Percentiles rank a stretch among this genome's conserved stretches.
These are phyloP conservation scores for Scytalidium lignicola DNA, from an alignment of 2,329 filamentous ascomycete genomes.

Conservation along the genomic window DNA sequence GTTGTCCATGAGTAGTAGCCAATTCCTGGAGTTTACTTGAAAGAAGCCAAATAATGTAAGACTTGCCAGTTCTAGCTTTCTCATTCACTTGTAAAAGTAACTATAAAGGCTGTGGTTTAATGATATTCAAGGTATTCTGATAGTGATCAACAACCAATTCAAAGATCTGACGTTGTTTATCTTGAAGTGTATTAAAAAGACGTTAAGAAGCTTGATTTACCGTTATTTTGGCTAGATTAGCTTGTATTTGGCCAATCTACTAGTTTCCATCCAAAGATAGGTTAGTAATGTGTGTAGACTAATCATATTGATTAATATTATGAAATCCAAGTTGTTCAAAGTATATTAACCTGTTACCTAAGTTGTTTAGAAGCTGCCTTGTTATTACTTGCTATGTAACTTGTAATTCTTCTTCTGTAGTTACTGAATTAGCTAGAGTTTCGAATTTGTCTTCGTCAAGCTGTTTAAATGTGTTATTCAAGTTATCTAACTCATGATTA, in stretches of 20 bases:
- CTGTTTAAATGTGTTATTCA: too few relatives aligned
- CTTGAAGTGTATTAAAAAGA: neutral
- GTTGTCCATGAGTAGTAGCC: neutral
- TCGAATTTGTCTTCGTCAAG: too few relatives aligned
- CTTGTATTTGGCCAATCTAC: slow-evolving; percentile 4
- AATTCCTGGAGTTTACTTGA: slow-evolving; percentile 6
- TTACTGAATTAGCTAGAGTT: too few relatives aligned
- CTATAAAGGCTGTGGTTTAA: slow-evolving; percentile 2
- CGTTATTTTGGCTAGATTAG: neutral
- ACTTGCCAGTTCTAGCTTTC: slow-evolving; percentile 5
- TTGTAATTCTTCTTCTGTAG: too few relatives aligned
- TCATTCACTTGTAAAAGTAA: slow-evolving; percentile 8
- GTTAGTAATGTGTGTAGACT: slow-evolving; percentile 3
- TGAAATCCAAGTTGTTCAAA: neutral
- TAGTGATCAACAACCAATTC: slow-evolving; percentile 5
- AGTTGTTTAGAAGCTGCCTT: too few relatives aligned
- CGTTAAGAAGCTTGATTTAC: slow-evolving; percentile 2
- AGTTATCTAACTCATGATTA: too few relatives aligned
- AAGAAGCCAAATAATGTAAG: slow-evolving; percentile 3
- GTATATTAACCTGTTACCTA: too few relatives aligned
- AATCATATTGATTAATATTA: slow-evolving; percentile 6
- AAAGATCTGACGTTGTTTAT: slow-evolving; percentile 7
- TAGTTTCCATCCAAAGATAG: neutral
- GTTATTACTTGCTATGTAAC: too few relatives aligned
- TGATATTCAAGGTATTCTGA: neutral